These are phyloP conservation scores for Trichoderma semiorbis DNA, from an alignment of 2,329 filamentous ascomycete genomes.

Conservation along the genomic window DNA sequence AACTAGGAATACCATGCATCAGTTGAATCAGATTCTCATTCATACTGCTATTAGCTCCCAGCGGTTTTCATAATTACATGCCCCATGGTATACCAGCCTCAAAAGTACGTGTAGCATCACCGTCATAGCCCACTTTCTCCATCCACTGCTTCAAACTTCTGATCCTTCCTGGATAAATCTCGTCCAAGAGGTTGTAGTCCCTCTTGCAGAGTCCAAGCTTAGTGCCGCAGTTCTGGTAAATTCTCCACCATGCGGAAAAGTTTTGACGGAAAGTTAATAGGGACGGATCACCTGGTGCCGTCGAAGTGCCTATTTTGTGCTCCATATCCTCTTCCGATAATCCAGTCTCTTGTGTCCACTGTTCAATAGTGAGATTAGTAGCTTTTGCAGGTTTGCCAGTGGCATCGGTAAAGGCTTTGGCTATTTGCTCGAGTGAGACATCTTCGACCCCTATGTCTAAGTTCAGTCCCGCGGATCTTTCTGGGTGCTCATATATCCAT, in stretches of 20 bases:
- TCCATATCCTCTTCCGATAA: background rate
- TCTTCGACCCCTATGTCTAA: background rate
- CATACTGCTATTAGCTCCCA: background rate
- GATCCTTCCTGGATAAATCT: background rate
- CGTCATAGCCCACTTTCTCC: background rate
- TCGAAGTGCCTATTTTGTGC: background rate
- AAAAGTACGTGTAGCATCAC: background rate
- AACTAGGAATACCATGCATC: background rate
- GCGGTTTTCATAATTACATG: background rate
- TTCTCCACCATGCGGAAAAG: background rate
- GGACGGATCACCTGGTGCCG: background rate
- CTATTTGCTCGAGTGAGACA: background rate
- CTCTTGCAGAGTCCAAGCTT: background rate
- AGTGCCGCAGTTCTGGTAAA: background rate
- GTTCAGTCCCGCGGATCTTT: background rate
- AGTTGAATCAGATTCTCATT: background rate
- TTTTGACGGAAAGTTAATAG: background rate
- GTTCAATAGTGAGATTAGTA: background rate
- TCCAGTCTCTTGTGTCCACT: background rate
- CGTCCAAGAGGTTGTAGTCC: background rate
- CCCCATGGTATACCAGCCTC: background rate
- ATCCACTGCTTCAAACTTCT: background rate
- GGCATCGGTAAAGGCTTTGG: background rate
- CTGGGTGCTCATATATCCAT: background rate
- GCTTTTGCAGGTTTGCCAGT: background rate